These are phyloP conservation scores for Hortaea sp. DNA, from an alignment of 2,329 filamentous ascomycete genomes.

Conservation along the genomic window DNA sequence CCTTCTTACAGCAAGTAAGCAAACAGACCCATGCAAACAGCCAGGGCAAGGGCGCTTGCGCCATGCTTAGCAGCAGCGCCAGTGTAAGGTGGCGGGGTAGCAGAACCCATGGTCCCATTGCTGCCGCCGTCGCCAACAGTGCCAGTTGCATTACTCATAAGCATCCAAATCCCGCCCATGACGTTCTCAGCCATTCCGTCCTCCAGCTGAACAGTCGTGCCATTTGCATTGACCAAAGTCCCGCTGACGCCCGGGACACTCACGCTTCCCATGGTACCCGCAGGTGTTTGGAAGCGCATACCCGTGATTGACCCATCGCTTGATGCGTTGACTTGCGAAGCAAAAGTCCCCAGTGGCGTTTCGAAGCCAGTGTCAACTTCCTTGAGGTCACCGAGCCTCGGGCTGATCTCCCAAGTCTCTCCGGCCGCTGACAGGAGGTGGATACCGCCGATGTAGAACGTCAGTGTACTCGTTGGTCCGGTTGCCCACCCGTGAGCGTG, in stretches of 20 bases:
- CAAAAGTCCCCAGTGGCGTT: slow-evolving; percentile 35
- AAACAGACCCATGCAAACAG: no score
- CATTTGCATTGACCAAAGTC: slow-evolving; percentile 30
- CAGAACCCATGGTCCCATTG: neutral
- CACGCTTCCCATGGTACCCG: slow-evolving; percentile 23
- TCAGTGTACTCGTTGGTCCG: slow-evolving; percentile 37
- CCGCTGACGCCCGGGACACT: slow-evolving; percentile 28
- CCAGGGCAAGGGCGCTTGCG: no score
- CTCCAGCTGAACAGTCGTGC: slow-evolving; percentile 11
- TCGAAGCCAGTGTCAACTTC: slow-evolving; percentile 37
- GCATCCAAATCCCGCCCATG: slow-evolving; percentile 18
- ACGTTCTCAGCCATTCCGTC: slow-evolving; percentile 17
- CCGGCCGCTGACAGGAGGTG: slow-evolving; percentile 28
- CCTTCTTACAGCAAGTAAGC: no score
- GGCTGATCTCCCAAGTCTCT: slow-evolving; percentile 33
- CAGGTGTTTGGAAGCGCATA: slow-evolving; percentile 19
- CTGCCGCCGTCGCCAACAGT: slow-evolving; percentile 2
- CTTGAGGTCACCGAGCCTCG: slow-evolving; percentile 35
- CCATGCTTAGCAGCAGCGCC: neutral
- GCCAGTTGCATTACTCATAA: slow-evolving; percentile 7
- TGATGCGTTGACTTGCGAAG: slow-evolving; percentile 19
- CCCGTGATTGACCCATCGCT: slow-evolving; percentile 8
- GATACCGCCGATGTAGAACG: slow-evolving; percentile 37
- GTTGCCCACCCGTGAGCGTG: slow-evolving; percentile 45
- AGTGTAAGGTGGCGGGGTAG: neutral